Conservation (phyloP, 2,329 filamentous ascomycete genomes). For the Mycosphaerella arachidis region DNA sequence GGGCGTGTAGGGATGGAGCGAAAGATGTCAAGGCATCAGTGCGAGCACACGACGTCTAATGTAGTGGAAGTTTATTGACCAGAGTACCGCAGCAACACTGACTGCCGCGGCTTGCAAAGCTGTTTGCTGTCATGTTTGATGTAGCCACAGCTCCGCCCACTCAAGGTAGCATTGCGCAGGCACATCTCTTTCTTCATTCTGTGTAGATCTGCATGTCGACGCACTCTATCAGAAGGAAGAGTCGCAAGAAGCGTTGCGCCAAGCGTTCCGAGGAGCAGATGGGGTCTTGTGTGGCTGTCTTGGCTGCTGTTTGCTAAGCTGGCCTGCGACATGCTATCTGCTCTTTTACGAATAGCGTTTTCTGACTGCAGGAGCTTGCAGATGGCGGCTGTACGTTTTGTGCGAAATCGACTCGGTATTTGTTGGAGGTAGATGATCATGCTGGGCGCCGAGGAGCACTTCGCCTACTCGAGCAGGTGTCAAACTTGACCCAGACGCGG, state of each 20-base stretch:
- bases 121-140: neutral
- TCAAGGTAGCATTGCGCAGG: neutral
- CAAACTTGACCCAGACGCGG: neutral
- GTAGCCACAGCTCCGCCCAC: neutral
- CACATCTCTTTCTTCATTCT: neutral
- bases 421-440: neutral
- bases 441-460: neutral
- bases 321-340: neutral
- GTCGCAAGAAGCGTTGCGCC: neutral
- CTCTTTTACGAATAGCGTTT: neutral
- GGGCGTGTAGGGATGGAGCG: neutral
- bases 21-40: neutral
- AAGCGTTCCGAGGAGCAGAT: neutral
- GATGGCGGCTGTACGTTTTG: neutral
- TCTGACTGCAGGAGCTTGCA: neutral
- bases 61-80: too few species aligned
- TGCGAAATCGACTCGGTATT: neutral
- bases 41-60: neutral
- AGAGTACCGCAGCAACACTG: neutral
- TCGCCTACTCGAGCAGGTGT: neutral
- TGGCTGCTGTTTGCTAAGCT: neutral
- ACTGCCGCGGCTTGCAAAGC: neutral
- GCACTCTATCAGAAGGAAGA: neutral
- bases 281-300: neutral
- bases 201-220: neutral